Base-by-base conservation (phyloP, 345 rosid genomes). In the Boechera retrofracta region DNA sequence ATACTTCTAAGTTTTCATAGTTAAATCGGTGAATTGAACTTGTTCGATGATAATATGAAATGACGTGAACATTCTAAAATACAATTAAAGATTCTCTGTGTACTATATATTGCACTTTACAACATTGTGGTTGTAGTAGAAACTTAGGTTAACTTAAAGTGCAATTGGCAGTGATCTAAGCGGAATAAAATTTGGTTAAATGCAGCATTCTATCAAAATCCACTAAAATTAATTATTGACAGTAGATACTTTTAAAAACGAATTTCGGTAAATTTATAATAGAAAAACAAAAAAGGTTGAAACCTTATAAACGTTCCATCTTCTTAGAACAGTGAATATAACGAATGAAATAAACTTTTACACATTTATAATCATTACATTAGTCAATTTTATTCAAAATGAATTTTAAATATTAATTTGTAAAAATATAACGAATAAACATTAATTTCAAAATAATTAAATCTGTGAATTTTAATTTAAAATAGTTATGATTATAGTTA, bases 111-210 rank as follows among this genome's bases (percentile, higher is more conserved):
- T 53, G 48, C 48, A 36, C 47, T 36, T 67, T 35, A 56, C 56
- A 56, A 31, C 26, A 45, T 45, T 29, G 5, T 45, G n/a, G 55
- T 47, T 64, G n/a, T 64, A 45, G 28, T 29, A 41, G 67, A 62
- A 62, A 62, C 51, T 63, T 42, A 63, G 52, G 36, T 63, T 42
- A 32, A 47, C 42, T 31, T 47, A 66, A 66, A 66, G 68, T 47
- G 31, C 44, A 66, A 48, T 33, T 66, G 16, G 29, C 57, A 47
- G 57, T 47, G 56, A 66, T 64, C 6, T 48, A 64, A n/a, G 15
- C 39, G 24, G 15, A 8, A 16, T 16, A 45, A 29, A 29, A 29
- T 29, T 29, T 26, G 39, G 54, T 45, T 44, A 9, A 6, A 31
- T 31, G 16, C 29, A 42, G 3, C 56, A 65, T 31, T 31, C 29